phyloP scores from a whole-genome alignment of 164 flowering plant species.

The Tinospora cordifolia region DNA sequence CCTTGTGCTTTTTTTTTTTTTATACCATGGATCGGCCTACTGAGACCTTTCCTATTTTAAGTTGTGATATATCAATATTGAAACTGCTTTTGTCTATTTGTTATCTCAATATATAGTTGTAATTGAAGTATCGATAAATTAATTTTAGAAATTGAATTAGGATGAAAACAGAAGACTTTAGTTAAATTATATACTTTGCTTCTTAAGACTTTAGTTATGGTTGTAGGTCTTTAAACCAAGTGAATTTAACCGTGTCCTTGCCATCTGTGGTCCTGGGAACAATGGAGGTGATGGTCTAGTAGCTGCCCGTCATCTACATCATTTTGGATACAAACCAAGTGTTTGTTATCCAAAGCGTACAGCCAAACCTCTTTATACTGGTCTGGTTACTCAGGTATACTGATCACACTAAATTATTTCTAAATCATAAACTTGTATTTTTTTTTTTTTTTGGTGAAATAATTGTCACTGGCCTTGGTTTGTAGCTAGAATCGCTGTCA shows the following conservation, averaged over 20 bases:
- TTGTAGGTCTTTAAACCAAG: conserved; percentile 65
- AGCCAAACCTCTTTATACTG: conserved; percentile 67
- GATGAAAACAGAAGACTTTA: not conserved
- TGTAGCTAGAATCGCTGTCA: conserved; percentile 80
- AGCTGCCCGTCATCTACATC: conserved; percentile 91
- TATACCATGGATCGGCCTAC: not conserved
- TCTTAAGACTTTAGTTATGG: not conserved
- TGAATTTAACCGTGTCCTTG: conserved; percentile 64
- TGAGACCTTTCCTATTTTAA: not conserved
- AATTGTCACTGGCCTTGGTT: conserved; percentile 20
- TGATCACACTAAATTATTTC: not conserved
- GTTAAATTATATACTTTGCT: not conserved
- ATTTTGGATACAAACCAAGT: conserved; percentile 81
- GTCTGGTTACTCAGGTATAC: conserved; percentile 83
- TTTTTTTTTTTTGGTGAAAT: conserved; percentile 6
- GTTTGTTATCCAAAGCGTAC: conserved; percentile 89
- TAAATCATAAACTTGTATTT: not conserved
- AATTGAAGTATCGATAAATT: not conserved
- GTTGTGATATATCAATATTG: not conserved
- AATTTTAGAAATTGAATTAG: not conserved
- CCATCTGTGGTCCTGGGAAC: conserved; percentile 98
- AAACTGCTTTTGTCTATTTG: not conserved
- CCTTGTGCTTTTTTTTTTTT: not conserved
- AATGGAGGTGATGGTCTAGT: conserved; percentile 98
- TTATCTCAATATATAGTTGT: not conserved